phyloP scores from a whole-genome alignment of 805 yeast species.

The Trichomonascus vanleenenianus region DNA sequence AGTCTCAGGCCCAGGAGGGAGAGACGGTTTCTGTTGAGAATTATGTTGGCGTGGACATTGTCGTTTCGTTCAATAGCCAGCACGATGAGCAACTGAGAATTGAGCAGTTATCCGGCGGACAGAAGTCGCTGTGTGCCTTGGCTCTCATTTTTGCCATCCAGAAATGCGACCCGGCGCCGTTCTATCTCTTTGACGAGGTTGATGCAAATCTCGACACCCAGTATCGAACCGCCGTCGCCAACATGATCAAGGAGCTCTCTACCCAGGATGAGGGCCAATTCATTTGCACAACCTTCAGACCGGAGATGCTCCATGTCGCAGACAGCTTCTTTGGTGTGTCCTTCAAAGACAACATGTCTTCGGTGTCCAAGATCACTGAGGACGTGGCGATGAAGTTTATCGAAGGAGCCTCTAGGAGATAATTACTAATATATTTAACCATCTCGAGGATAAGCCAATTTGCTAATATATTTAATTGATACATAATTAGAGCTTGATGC shows the following conservation, averaged over 20 bases:
- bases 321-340: conserved; percentile 83
- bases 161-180: conserved; percentile 94
- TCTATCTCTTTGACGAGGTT: conserved; percentile 90
- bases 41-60: conserved; percentile 74
- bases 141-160: conserved; percentile 91
- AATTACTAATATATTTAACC: not conserved
- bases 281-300: conserved; percentile 92
- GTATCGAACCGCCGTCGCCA: conserved; percentile 81
- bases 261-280: conserved; percentile 57
- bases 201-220: conserved; percentile 94
- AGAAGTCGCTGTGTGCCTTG: conserved; percentile 92
- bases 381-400: conserved; percentile 79
- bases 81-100: conserved; percentile 78
- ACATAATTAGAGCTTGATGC: conserved; percentile 4
- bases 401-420: conserved; percentile 40
- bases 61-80: conserved; percentile 83
- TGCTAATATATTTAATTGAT: too few relatives aligned
- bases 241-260: conserved; percentile 59
- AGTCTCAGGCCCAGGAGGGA: conserved; percentile 9
- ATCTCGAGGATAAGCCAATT: not conserved
- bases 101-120: conserved; percentile 94
- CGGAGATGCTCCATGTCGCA: conserved; percentile 84
- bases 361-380: conserved; percentile 59
- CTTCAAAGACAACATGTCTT: conserved; percentile 73
- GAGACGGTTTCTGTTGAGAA: conserved; percentile 36